Conservation (phyloP, 371 early-diverging fungal genomes). For the Fennellomyces sp. region DNA sequence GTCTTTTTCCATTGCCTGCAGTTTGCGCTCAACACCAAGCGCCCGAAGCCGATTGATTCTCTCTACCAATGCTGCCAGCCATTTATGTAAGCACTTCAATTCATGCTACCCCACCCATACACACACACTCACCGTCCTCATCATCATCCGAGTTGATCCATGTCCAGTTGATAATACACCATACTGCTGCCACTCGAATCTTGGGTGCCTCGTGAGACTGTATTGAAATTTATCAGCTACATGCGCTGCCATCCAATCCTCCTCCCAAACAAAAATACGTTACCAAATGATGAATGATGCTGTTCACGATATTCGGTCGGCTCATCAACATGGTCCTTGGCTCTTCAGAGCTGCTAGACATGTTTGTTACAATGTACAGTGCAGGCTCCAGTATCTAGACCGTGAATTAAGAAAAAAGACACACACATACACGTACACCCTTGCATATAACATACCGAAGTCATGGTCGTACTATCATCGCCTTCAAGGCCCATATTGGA, state of each 20-base stretch:
- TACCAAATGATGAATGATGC: slow-evolving; percentile 65
- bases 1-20: slow-evolving; percentile 59
- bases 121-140: slow-evolving; percentile 35
- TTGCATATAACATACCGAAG: slow-evolving; percentile 28
- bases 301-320: slow-evolving; percentile 56
- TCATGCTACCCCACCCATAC: background rate
- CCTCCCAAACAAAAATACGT: slow-evolving; percentile 3
- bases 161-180: slow-evolving; percentile 85
- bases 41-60: slow-evolving; percentile 34
- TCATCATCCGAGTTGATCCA: slow-evolving; percentile 69
- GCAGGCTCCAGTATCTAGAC: slow-evolving; percentile 42
- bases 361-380: slow-evolving; percentile 73
- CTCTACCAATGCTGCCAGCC: slow-evolving; percentile 6
- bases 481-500: slow-evolving; percentile 41
- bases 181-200: slow-evolving; percentile 76
- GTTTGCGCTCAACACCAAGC: slow-evolving; percentile 64
- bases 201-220: slow-evolving; percentile 63
- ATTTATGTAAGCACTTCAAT: slow-evolving; percentile 10
- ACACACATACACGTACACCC: too few relatives aligned
- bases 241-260: too few relatives aligned
- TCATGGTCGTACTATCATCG: slow-evolving; percentile 21
- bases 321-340: slow-evolving; percentile 72
- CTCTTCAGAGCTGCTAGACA: slow-evolving; percentile 70
- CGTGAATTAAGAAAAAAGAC: too few relatives aligned
- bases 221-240: too few relatives aligned